A percentile compares a stretch with the other conserved stretches of the same genome.
Conservation (phyloP, 1,284 basidiomycete genomes). For the Peniophora sp. region DNA sequence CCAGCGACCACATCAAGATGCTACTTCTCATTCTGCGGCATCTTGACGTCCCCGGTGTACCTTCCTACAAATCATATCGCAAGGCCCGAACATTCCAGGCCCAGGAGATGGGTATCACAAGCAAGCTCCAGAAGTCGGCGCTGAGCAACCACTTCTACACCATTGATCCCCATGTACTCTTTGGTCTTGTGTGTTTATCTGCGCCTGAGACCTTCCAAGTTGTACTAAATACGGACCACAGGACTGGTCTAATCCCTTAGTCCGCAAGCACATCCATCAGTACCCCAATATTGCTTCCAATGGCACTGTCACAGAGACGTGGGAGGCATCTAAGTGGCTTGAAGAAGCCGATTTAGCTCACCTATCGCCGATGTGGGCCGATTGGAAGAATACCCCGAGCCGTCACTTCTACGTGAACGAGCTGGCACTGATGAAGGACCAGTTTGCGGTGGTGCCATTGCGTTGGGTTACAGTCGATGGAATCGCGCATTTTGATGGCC, state of each 20-base stretch:
- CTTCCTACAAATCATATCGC: conserved; percentile 19
- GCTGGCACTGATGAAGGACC: conserved; percentile 15
- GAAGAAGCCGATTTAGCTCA: conserved; percentile 16
- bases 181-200: conserved; percentile 17
- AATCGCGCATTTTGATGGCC: conserved; percentile 3
- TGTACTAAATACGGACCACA: too few species aligned
- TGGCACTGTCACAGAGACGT: conserved; percentile 20
- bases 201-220: too few species aligned
- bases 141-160: conserved; percentile 24
- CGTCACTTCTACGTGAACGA: conserved; percentile 19
- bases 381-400: conserved; percentile 14
- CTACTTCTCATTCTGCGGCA: conserved; percentile 26
- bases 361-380: conserved; percentile 26
- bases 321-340: conserved; percentile 22
- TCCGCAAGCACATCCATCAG: conserved; percentile 18
- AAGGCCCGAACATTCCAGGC: conserved; percentile 15
- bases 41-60: conserved; percentile 22
- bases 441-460: conserved; percentile 15
- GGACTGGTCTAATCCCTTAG: conserved; percentile 28
- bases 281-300: conserved; percentile 21
- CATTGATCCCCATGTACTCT: conserved; percentile 17
- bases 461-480: conserved; percentile 8
- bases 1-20: conserved; percentile 22
- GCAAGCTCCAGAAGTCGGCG: conserved; percentile 16
- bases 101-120: conserved; percentile 9